Evolutionary conservation across 2,329 filamentous ascomycete species (phyloP), one percentile per base, ranked within the genome.

Genomic region (Zymoseptoria ardabiliae): DNA sequence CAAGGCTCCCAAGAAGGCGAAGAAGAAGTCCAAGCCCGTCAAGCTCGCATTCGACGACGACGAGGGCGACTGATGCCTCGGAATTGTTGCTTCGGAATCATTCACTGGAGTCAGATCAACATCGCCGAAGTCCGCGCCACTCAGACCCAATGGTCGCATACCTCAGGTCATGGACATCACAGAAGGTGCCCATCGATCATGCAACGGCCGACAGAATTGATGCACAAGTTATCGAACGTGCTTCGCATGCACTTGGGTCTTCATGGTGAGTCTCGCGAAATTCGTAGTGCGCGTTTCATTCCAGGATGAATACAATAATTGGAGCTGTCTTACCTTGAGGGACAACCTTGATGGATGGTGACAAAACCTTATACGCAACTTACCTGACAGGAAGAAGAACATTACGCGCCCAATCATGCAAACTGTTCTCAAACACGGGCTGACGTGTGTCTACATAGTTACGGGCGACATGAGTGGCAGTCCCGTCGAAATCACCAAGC

Each of bases 21-120:
- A 69, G 66, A 73, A 70, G 63, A 73, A 72, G 58, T 52, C 63
- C 4, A 73, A 73, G 59, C 63, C 68, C 28, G 68, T 73, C 61
- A 73, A 72, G 58, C 66, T 74, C 10, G 68, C 70, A 2, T 74
- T 74, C 56, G 69, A 70, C 22, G 67, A 72, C n/a, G 70, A 70
- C 19, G 70, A 70, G 9, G 66, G 57, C 17, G 62, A 57, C n/a
- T 59, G 59, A 59, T 19, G 50, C 20, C 22, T 51, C 19, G 17
- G n/a, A 20, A 21, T 11, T 19, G 13, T 51, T 17, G 25, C 50
- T 51, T 51, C 19, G 17, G 20, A 20, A 21, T 11, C 20, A 21
- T 51, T 17, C 19, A 9, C 22, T 51, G 50, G 20, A 23, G 22
- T 51, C n/a, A n/a, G 22, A 23, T 23, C 22, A 21, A 19, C 17